Evolutionary conservation across 2,329 filamentous ascomycete species (phyloP).

Genomic region (Botryosphaeria dothidea): DNA sequence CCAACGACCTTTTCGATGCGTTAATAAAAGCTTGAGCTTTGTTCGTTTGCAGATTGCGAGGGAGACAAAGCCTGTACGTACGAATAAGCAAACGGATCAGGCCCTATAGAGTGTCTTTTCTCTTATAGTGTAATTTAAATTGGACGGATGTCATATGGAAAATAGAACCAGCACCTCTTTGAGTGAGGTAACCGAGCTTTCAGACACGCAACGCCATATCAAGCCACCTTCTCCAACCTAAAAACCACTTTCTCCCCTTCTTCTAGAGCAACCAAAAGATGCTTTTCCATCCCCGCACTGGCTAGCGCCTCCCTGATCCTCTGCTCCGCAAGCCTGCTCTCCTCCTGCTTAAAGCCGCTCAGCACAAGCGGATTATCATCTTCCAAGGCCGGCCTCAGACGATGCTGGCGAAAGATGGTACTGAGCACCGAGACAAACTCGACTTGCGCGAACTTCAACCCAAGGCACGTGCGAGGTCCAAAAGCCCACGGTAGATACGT

Average conservation of each 20-base stretch:
- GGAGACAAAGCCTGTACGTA: too few relatives aligned
- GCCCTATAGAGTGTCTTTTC: too few relatives aligned
- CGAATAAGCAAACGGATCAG: too few relatives aligned
- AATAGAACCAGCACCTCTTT: too few relatives aligned
- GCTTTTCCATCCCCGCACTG: background rate
- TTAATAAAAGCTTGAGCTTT: too few relatives aligned
- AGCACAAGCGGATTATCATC: background rate
- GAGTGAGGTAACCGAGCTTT: too few relatives aligned
- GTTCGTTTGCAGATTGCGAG: too few relatives aligned
- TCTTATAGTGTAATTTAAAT: too few relatives aligned
- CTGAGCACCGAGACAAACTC: constrained; percentile 53
- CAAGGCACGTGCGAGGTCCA: constrained; percentile 54
- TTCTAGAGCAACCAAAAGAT: background rate
- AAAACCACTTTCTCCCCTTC: background rate
- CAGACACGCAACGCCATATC: too few relatives aligned
- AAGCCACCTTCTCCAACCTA: background rate
- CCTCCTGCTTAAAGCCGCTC: background rate
- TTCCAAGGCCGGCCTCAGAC: background rate
- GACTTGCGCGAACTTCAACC: constrained; percentile 58
- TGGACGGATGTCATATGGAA: too few relatives aligned
- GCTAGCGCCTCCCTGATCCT: background rate
- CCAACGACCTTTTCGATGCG: too few relatives aligned
- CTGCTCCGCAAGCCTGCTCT: background rate
- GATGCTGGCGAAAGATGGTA: background rate
- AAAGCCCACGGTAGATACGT: constrained; percentile 51